Base-by-base conservation (phyloP, 805 yeast species). In the Candida orba region DNA sequence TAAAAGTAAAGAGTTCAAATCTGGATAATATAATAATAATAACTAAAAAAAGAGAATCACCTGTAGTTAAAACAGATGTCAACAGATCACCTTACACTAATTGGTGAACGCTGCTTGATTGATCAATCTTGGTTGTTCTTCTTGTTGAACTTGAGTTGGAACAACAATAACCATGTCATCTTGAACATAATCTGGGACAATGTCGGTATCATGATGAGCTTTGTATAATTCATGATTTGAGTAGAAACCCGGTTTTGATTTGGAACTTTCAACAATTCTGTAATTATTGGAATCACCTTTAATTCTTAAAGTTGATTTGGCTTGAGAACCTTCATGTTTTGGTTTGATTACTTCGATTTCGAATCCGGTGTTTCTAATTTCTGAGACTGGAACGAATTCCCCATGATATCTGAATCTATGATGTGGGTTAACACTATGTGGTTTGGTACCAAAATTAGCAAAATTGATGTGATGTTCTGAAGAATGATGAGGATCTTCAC, bases 241-340 rank as follows among this genome's bases (percentile, higher is more conserved):
- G 30, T 45, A 45, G 31, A 45, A 35, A 37, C 48, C 48, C 7
- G 48, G 44, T 17, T 34, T 39, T 7, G 39, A 34, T 25, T 34
- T 34, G 8, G 42, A 39, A 17, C 34, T 30, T 32, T 43, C 46
- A 39, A 43, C 41, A 23, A 43, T 43, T 34, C 46, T 41, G 27
- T 36, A 45, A 8, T 29, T 32, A n/a, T 24, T 38, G 13, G 18
- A 30, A 17, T 20, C 35, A 20, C 37, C 35, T 18, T 14, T 29
- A 25, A 38, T 20, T 32, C 23, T 37, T 22, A 25, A 20, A 27
- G 23, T 29, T 18, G 32, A 20, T 18, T 30, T 30, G 8, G 23
- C 17, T 12, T 8, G n/a, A 20, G 22, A 20, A 12, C 8, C 34
- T n/a, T 15, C 14, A 22, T 38, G 36, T 13, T 25, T 32, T 27